phyloP scores from a whole-genome alignment of 345 rosid species.

The Eucalyptus curtisii region DNA sequence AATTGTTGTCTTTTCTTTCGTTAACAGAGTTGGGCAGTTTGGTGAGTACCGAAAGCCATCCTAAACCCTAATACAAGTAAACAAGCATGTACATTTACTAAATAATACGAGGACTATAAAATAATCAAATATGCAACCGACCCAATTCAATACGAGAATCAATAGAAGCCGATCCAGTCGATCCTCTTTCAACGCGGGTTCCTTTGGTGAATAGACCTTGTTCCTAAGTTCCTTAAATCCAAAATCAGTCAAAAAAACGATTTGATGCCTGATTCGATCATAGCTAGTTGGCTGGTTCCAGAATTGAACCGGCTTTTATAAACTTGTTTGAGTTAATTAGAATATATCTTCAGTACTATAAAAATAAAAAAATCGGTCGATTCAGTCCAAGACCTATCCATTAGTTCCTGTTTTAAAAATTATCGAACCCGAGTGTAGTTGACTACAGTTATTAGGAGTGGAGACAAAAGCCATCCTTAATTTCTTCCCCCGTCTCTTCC shows the following conservation, averaged over 20 bases:
- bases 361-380: accelerated
- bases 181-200: neutral
- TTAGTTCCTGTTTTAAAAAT: neutral
- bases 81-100: neutral
- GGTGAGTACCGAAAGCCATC: neutral
- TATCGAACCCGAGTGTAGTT: neutral
- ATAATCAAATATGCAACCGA: neutral
- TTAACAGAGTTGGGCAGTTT: neutral
- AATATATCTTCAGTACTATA: neutral
- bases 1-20: neutral
- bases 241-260: neutral
- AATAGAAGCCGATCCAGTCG: neutral
- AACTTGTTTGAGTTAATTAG: neutral
- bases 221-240: neutral
- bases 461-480: neutral
- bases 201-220: neutral
- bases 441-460: neutral
- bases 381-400: neutral
- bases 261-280: neutral
- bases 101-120: too few relatives aligned
- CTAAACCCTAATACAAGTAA: neutral
- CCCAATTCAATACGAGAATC: neutral
- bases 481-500: neutral
- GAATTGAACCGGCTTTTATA: neutral
- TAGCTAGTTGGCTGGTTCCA: too few relatives aligned